Base-by-base conservation (phyloP, 2,329 filamentous ascomycete genomes). In the Hymenoscyphus linearis region DNA sequence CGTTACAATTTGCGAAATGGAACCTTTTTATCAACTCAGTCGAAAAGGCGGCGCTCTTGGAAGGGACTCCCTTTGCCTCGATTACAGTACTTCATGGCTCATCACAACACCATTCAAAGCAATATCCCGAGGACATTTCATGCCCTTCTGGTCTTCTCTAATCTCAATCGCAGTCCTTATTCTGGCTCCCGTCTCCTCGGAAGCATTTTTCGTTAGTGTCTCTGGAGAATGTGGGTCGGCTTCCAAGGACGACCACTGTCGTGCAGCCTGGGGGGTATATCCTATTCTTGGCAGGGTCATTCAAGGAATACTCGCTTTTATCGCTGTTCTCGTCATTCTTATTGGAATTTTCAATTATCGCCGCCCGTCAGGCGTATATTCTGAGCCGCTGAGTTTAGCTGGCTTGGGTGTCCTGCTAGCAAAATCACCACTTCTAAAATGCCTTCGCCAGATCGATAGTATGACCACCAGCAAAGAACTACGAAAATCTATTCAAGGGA, bases 21-120 rank as follows among this genome's bases (percentile, higher is more conserved):
- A 77, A 64, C 75, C 76, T 0, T 77, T 72, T 69, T 74, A 76
- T 64, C 74, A 73, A 55, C 68, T 83, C 2, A 70, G 75, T 5
- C 69, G 67, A 9, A 64, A 70, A 0, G 66, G 69, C 0, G 79
- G 78, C 4, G 76, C 76, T 0, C 57, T 67, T 0, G 79, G 79
- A 0, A 65, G 67, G 0, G 73, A 80, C 35, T 79, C 78, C 0
- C 31, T 68, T 5, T 62, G 57, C 35, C 60, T 66, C 10, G 58
- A 64, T 47, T 68, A 68, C 36, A 57, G 44, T 2, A 63, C 64
- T 2, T 61, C 62, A 2, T 55, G 57, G 13, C 36, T 62, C 16
- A 55, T 65, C 25, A 55, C 59, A 9, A 59, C 40, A 4, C 63
- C 65, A 7, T 65, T 65, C 52, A 63, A 64, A 60, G 59, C 66